phyloP scores from a whole-genome alignment of 2,329 filamentous ascomycete genomes.

The Ophiocordyceps polyrhachis-furcata region DNA sequence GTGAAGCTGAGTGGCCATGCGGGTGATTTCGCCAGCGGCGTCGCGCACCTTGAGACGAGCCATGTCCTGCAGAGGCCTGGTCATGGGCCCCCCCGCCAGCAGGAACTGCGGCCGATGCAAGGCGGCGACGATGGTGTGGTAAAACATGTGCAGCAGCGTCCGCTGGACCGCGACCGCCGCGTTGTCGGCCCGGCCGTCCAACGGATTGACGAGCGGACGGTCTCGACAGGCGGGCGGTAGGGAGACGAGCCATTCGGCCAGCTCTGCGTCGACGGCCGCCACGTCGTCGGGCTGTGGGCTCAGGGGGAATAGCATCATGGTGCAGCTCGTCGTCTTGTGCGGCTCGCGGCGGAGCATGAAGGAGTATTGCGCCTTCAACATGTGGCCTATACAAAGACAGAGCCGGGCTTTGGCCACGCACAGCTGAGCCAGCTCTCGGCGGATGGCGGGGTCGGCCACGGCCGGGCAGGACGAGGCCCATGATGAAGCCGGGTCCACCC shows the following conservation, averaged over 20 bases:
- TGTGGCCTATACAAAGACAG: slow-evolving; percentile 74
- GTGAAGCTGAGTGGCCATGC: slow-evolving; percentile 62
- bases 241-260: slow-evolving; percentile 58
- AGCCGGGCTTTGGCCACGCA: slow-evolving; percentile 85
- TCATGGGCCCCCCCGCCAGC: not conserved
- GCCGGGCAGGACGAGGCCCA: slow-evolving; percentile 36
- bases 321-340: slow-evolving; percentile 54
- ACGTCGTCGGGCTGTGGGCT: slow-evolving; percentile 53
- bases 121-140: slow-evolving; percentile 78
- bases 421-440: slow-evolving; percentile 65
- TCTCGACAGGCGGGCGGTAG: slow-evolving; percentile 58
- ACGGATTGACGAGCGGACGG: slow-evolving; percentile 30
- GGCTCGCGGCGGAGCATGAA: slow-evolving; percentile 72
- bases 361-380: slow-evolving; percentile 81
- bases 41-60: slow-evolving; percentile 69
- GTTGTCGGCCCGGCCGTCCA: slow-evolving; percentile 37
- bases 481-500: not conserved
- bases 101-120: slow-evolving; percentile 83
- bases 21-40: slow-evolving; percentile 70
- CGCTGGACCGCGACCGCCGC: slow-evolving; percentile 51
- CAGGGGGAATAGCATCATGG: slow-evolving; percentile 83
- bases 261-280: slow-evolving; percentile 51
- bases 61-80: slow-evolving; percentile 42
- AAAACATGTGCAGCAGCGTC: slow-evolving; percentile 83
- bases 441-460: slow-evolving; percentile 51